These are phyloP conservation scores for Scleroderma bovista DNA, from an alignment of 768 basidiomycete genomes.

Conservation along the genomic window DNA sequence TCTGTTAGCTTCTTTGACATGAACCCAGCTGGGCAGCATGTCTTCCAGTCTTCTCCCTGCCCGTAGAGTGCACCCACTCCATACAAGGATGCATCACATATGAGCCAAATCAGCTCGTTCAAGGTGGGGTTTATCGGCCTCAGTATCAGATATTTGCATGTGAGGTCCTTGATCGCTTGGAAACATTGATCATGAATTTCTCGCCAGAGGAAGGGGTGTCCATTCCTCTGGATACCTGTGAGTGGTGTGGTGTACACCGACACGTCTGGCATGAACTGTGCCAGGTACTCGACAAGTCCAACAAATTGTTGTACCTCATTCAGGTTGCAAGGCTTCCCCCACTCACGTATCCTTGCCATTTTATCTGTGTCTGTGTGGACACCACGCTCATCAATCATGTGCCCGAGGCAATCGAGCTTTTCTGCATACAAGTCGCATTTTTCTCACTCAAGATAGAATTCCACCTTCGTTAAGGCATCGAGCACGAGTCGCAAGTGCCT, in stretches of 20 bases:
- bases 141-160: slow-evolving; percentile 12
- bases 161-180: slow-evolving; percentile 15
- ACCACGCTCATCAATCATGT: slow-evolving; percentile 34
- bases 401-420: slow-evolving; percentile 34
- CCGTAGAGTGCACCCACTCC: slow-evolving; percentile 18
- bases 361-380: slow-evolving; percentile 35
- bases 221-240: slow-evolving; percentile 23
- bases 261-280: slow-evolving; percentile 32
- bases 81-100: slow-evolving; percentile 13
- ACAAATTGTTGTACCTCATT: slow-evolving; percentile 36
- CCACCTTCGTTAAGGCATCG: slow-evolving; percentile 16
- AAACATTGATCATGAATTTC: slow-evolving; percentile 25
- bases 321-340: slow-evolving; percentile 18
- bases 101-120: slow-evolving; percentile 22
- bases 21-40: slow-evolving; percentile 23
- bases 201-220: slow-evolving; percentile 22
- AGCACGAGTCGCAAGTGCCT: slow-evolving; percentile 29
- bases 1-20: slow-evolving; percentile 24
- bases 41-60: slow-evolving; percentile 22
- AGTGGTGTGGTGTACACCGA: slow-evolving; percentile 30
- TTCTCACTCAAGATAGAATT: slow-evolving; percentile 28
- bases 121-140: slow-evolving; percentile 14
- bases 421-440: slow-evolving; percentile 31
- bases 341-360: slow-evolving; percentile 21
- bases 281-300: slow-evolving; percentile 36